These are phyloP conservation scores for Pugionium cornutum DNA, from an alignment of 345 rosid genomes.

Conservation along the genomic window DNA sequence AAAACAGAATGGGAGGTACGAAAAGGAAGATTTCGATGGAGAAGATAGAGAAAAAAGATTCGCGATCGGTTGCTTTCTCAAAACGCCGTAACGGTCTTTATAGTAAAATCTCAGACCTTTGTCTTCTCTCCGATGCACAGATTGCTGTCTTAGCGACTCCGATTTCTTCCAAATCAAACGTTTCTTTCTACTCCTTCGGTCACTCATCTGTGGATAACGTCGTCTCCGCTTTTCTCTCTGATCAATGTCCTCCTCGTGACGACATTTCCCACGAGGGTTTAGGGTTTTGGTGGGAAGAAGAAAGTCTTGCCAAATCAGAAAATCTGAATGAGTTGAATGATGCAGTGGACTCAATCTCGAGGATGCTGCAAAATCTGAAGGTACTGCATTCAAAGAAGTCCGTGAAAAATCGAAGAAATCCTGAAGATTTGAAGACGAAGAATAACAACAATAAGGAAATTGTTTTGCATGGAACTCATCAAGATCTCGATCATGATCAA, in stretches of 20 bases:
- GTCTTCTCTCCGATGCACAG: constrained; percentile 17
- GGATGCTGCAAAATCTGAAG: constrained; percentile 1
- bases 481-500: neutral
- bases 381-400: neutral
- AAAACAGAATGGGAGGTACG: constrained; percentile 21
- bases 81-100: constrained; percentile 34
- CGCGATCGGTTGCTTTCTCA: constrained; percentile 9
- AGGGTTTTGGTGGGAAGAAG: constrained; percentile 29
- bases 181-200: constrained; percentile 26
- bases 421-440: constrained; percentile 11
- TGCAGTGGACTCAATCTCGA: constrained; percentile 1
- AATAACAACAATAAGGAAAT: neutral
- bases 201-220: constrained; percentile 31
- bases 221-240: constrained; percentile 25
- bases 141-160: constrained; percentile 24
- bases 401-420: neutral
- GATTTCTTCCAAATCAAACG: constrained; percentile 11
- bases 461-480: neutral
- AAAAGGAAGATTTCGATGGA: constrained; percentile 17
- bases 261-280: neutral
- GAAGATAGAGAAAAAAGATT: constrained; percentile 1
- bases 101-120: constrained; percentile 29
- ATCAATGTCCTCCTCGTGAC: neutral
- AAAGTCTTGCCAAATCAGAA: constrained; percentile 1
- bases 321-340: neutral